Conservation (phyloP, 768 basidiomycete genomes). For the Panaeolus papilionaceus region DNA sequence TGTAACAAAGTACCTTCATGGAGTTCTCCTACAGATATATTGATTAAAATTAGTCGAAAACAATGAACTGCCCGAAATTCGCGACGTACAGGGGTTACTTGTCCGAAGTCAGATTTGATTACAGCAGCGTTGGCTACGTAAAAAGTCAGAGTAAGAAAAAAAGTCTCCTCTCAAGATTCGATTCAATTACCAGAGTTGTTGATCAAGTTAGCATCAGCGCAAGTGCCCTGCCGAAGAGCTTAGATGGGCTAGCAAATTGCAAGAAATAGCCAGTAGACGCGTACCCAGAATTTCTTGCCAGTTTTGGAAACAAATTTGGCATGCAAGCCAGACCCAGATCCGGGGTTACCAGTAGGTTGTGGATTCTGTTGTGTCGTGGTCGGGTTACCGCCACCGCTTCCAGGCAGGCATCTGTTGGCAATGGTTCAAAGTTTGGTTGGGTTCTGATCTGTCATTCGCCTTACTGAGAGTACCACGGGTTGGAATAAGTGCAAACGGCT, state of each 20-base stretch:
- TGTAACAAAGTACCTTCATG: constrained; percentile 37
- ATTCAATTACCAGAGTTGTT: constrained; percentile 35
- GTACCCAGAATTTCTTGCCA: constrained; percentile 43
- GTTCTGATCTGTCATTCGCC: neutral
- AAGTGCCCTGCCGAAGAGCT: constrained; percentile 26
- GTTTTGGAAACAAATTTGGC: constrained; percentile 35
- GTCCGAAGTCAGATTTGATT: constrained; percentile 45
- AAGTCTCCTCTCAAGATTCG: neutral
- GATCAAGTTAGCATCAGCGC: constrained; percentile 36
- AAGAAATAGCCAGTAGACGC: neutral
- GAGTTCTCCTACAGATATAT: constrained; percentile 36
- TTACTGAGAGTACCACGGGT: constrained; percentile 15
- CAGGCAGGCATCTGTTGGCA: constrained; percentile 24
- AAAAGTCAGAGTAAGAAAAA: constrained; percentile 8
- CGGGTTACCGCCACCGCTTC: constrained; percentile 15
- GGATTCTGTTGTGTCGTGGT: constrained; percentile 19
- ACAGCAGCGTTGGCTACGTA: constrained; percentile 38
- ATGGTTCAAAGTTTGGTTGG: neutral
- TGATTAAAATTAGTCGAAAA: neutral
- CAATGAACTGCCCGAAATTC: neutral
- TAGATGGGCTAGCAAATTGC: neutral
- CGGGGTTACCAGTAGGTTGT: constrained; percentile 21
- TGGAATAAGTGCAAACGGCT: constrained; percentile 2
- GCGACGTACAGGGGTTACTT: constrained; percentile 42
- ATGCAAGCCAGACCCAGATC: constrained; percentile 31